Evolutionary conservation across 2,329 filamentous ascomycete genomes (phyloP), one percentile per base, ranked within the genome.

Genomic region (Curvularia sp.): DNA sequence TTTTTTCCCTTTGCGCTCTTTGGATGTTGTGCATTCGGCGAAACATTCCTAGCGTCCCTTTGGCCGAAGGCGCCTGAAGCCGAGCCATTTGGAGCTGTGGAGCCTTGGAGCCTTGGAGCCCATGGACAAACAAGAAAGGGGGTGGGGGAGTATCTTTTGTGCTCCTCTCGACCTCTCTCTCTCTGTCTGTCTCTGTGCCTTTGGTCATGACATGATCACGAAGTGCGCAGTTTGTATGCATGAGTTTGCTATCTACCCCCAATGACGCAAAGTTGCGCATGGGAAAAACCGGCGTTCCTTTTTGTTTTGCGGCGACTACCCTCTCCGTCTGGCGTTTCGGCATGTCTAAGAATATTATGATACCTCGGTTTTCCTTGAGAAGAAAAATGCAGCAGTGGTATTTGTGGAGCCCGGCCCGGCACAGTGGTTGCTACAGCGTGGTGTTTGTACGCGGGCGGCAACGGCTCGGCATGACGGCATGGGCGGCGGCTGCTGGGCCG

Each of bases 271-370:
- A n/a, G 28, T 54, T 48, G 50, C 46, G 60, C 35, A 48, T 54
- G 49, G 46, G 46, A 60, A 57, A 53, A 60, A 51, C 15, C 41
- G 60, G 57, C 44, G 41, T 44, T 53, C 22, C 22, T 50, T 26
- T 49, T 26, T 15, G 6, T 39, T 35, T 18, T 5, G 31, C 20
- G 53, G 57, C 57, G 53, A 60, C 41, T 48, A 53, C 48, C 53
- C 53, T 35, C 13, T 15, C 49, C 52, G 46, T 54, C 49, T 42
- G 60, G 60, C 60, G 60, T 62, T 62, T 35, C 33, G 53, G 60
- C 57, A 62, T 57, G 39, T 57, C 33, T 38, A 55, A 44, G 49
- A 57, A 62, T 55, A 62, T 60, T 55, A 62, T 60, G 60, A 62
- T 62, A 60, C 60, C 57, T 62, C 42, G 49, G 46, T 57, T 60